Evolutionary conservation across 441 rosid species (phyloP).

Genomic region (Jatropha multifida): DNA sequence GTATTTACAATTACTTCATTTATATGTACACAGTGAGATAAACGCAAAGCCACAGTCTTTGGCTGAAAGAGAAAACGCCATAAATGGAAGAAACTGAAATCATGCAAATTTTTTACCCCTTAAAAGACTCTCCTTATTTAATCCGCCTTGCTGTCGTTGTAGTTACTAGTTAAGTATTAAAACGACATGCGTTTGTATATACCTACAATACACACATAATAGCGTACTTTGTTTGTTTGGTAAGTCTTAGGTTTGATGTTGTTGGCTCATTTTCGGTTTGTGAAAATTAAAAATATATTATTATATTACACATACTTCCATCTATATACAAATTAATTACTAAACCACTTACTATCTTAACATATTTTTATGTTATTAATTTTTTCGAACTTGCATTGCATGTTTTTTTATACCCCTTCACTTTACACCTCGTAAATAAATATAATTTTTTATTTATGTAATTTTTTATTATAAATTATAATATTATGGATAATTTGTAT

Average conservation of each 20-base stretch:
- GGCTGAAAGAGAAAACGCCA: constrained; percentile 1
- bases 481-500: too few species aligned
- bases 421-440: too few species aligned
- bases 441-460: too few species aligned
- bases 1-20: not conserved
- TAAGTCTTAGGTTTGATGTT: not conserved
- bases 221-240: not conserved
- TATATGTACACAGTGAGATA: not conserved
- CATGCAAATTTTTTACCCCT: constrained; percentile 10
- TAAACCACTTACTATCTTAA: too few species aligned
- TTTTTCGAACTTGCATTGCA: too few species aligned
- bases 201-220: not conserved
- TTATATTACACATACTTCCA: too few species aligned
- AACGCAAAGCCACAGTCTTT: constrained; percentile 7
- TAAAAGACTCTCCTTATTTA: not conserved
- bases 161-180: not conserved
- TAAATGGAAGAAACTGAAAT: constrained; percentile 8
- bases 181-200: not conserved
- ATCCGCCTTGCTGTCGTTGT: not conserved
- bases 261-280: not conserved
- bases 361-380: too few species aligned
- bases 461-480: too few species aligned
- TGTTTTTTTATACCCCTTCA: too few species aligned
- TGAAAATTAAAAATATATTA: too few species aligned
- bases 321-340: too few species aligned